Conservation (phyloP, 306 rosid species). For the Morella rubra region DNA sequence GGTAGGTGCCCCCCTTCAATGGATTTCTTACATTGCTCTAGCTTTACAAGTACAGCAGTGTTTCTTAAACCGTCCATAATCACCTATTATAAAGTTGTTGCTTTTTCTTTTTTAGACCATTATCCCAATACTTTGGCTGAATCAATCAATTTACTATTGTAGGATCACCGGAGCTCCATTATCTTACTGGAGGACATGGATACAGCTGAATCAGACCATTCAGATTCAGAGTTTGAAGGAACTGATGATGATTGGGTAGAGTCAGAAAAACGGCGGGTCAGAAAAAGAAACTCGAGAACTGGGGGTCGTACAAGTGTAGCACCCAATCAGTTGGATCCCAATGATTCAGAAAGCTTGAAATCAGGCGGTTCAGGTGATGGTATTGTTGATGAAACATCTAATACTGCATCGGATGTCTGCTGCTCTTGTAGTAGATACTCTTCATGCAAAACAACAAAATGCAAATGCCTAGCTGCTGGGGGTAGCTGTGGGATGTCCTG, state of each 20-base stretch:
- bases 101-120: not conserved
- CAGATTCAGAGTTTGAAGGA: conserved; percentile 28
- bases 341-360: conserved; percentile 30
- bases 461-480: conserved; percentile 56
- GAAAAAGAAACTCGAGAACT: conserved; percentile 42
- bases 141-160: conserved; percentile 11
- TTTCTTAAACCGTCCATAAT: not conserved
- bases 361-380: conserved; percentile 38
- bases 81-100: not conserved
- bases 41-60: not conserved
- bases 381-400: conserved; percentile 6
- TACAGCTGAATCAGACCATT: conserved; percentile 61
- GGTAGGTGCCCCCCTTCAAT: conserved; percentile 38
- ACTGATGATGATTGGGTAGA: conserved; percentile 49
- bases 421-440: conserved; percentile 71
- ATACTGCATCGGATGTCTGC: conserved; percentile 35
- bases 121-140: not conserved
- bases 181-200: conserved; percentile 76
- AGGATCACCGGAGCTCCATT: conserved; percentile 62
- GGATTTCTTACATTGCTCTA: not conserved
- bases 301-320: conserved; percentile 36
- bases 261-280: conserved; percentile 27
- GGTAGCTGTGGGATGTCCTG: conserved; percentile 60
- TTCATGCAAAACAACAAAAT: conserved; percentile 71
- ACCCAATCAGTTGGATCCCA: conserved; percentile 14